Evolutionary conservation across 2,329 filamentous ascomycete genomes (phyloP), one percentile per base, ranked within the genome.

Genomic region (Calonectria hongkongensis): DNA sequence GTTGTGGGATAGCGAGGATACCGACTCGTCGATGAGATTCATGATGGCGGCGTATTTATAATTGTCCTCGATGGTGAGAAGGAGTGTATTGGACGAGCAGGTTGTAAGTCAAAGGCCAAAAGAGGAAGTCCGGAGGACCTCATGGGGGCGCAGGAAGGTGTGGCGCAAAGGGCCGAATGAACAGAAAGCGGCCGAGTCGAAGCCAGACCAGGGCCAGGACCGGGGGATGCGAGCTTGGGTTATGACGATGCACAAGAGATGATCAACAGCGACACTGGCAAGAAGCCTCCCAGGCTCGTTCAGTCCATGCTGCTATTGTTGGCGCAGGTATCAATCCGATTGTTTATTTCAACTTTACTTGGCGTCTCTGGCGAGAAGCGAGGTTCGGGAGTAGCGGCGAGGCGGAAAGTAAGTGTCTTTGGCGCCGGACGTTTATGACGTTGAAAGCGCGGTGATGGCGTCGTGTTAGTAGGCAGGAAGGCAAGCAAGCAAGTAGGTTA

Each of bases 1-100:
- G 76, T 83, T 83, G 79, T 74, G 39, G 15, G 77, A 80, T 54
- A 81, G 73, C 48, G 75, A 77, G 67, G 81, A 78, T 65, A 78
- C 72, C 63, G 78, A 58, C 47, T 77, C 76, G 25, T 71, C 74
- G 66, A 78, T 73, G 45, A 76, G 70, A 51, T 82, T 78, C 80
- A 82, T 81, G 51, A 16, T 66, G 72, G 15, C 36, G 7, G 54
- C 16, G 21, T 60, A 75, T 73, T 79, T 79, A 78, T 80, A 79
- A 62, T 54, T 68, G 33, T 68, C 47, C 54, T 72, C 64, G 6
- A 18, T 30, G 47, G 66, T 50, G 51, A 47, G 30, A 39, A 62
- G 21, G 58, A 63, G 25, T 33, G 51, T 41, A 63, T 36, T 21
- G 15, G 18, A 16, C 41, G n/a, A 39, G 27, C 27, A 48, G 41